Evolutionary conservation across 805 yeast genomes (phyloP).

Genomic region (Starmera amethionina): DNA sequence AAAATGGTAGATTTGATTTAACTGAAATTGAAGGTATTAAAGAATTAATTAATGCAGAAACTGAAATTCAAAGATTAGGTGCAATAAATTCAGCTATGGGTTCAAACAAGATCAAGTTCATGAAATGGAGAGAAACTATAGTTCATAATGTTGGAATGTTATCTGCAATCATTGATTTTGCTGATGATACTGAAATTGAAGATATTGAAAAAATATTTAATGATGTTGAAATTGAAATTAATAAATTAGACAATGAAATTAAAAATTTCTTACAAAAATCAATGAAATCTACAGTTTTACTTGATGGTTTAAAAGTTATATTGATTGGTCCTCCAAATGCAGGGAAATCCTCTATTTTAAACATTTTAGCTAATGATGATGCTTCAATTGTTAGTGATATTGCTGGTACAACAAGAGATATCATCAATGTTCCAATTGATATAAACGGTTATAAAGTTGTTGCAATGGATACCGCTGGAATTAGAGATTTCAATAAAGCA

Average conservation of each 20-base stretch:
- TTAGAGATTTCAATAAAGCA: constrained; percentile 36
- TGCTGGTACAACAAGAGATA: constrained; percentile 92
- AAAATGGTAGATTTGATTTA: constrained; percentile 74
- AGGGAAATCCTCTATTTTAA: constrained; percentile 84
- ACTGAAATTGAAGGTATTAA: constrained; percentile 88
- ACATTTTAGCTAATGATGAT: constrained; percentile 64
- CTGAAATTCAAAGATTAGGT: constrained; percentile 75
- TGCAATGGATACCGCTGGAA: constrained; percentile 90
- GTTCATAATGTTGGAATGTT: constrained; percentile 61
- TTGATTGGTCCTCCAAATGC: constrained; percentile 93
- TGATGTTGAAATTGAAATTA: constrained; percentile 36
- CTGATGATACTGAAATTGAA: constrained; percentile 83
- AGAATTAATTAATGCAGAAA: constrained; percentile 86
- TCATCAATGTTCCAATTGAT: constrained; percentile 72
- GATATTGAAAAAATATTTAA: constrained; percentile 46
- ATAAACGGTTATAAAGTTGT: constrained; percentile 77
- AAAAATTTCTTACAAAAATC: constrained; percentile 31
- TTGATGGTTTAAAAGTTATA: constrained; percentile 63
- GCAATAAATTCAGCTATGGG: constrained; percentile 73
- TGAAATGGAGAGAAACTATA: constrained; percentile 57
- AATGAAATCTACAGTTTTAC: constrained; percentile 48
- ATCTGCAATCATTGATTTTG: constrained; percentile 88
- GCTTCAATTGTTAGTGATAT: constrained; percentile 85
- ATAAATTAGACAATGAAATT: constrained; percentile 35
- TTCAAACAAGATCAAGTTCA: constrained; percentile 41